Conservation (phyloP, 2,329 filamentous ascomycete species). For the Coniella lustricola region DNA sequence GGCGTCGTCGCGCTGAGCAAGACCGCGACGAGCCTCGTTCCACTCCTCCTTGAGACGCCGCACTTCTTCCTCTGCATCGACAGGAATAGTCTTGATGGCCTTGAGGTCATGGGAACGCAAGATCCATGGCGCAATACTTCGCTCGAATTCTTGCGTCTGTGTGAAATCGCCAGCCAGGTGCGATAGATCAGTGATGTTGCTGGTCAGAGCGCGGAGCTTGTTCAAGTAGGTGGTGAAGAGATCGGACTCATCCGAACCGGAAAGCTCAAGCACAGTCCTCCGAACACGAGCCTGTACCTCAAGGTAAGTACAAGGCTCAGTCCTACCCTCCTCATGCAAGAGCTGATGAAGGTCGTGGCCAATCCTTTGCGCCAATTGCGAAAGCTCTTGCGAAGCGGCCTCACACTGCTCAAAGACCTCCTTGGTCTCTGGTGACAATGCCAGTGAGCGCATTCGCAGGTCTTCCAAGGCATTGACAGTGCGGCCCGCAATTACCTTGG, state of each 20-base stretch:
- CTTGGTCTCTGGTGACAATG: conserved; percentile 59
- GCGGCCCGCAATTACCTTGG: conserved; percentile 78
- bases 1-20: conserved; percentile 70
- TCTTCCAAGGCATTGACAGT: conserved; percentile 71
- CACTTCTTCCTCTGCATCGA: conserved; percentile 81
- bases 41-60: conserved; percentile 73
- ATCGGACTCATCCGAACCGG: conserved; percentile 55
- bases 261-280: conserved; percentile 43
- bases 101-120: conserved; percentile 74
- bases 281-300: conserved; percentile 62
- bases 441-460: conserved; percentile 66
- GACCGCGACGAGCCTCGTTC: conserved; percentile 64
- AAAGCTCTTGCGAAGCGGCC: conserved; percentile 55
- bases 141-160: conserved; percentile 73
- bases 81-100: conserved; percentile 69
- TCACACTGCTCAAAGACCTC: conserved; percentile 67
- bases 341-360: conserved; percentile 60
- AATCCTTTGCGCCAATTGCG: conserved; percentile 58
- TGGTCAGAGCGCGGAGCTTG: conserved; percentile 58
- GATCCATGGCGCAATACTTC: conserved; percentile 71
- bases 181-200: conserved; percentile 62
- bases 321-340: conserved; percentile 64
- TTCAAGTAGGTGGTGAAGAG: conserved; percentile 62
- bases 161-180: conserved; percentile 63
- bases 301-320: conserved; percentile 56